Evolutionary conservation across 208 protist species (phyloP), one percentile per base, ranked within the genome.

Genomic region (Trichomonas tenax): DNA sequence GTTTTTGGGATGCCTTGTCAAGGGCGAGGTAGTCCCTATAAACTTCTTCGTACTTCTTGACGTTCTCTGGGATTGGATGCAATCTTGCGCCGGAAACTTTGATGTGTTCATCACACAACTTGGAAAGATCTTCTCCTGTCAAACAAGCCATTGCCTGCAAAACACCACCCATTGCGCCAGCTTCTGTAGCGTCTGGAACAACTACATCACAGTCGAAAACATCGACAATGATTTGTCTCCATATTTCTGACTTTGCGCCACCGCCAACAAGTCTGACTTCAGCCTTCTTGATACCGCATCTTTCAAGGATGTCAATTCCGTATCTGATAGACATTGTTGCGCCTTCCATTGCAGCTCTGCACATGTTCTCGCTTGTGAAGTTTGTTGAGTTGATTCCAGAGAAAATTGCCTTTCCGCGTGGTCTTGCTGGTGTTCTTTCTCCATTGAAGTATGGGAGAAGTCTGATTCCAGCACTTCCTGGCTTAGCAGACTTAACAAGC

Each of bases 401-500:
- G 36, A 96, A 34, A 51, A 17, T 9, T 38, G 41, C 95, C n/a
- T 58, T 63, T 34, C 44, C 72, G 1, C 31, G 6, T 86, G 95
- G 95, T 10, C 49, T 44, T 34, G 48, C 49, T 8, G 95, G 95
- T 8, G 95, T 72, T 58, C 95, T 58, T 38, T 96, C 95, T 17
- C 95, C 95, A n/a, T 72, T 96, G 17, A 96, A 89, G 31, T 48
- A 96, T 38, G 95, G 95, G 0, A 96, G 2, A 8, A 96, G 17
- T 38, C 17, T 6, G 21, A 96, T 23, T 10, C 46, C 46, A 17
- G 49, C 4, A 8, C 4, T 15, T 34, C 95, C 95, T 10, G 40
- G 31, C 8, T 34, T 34, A 8, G 38, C 93, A 44, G 40, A 0
- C 3, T 8, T 45, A 8, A 41, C 31, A 4, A 96, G 15, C 17